These are phyloP conservation scores for Gliomastix tumulicola DNA, from an alignment of 2,329 filamentous ascomycete species.

Conservation along the genomic window DNA sequence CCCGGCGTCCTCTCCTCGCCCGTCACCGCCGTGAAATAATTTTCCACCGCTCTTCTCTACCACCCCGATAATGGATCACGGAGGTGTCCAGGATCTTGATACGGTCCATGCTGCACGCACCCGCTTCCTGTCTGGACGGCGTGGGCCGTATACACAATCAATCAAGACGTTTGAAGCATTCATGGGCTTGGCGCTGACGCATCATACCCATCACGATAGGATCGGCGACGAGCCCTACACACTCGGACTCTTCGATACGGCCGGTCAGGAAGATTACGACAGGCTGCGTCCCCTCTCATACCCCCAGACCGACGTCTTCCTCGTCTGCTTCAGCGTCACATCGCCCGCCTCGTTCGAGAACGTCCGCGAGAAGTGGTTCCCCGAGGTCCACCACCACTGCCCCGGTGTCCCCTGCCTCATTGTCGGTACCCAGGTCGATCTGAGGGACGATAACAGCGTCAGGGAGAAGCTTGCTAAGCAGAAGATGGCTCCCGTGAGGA, in stretches of 20 bases:
- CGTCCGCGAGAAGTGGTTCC: conserved; percentile 98
- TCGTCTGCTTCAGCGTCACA: conserved; percentile 97
- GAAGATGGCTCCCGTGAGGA: conserved; percentile 89
- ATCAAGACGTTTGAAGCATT: too few relatives aligned
- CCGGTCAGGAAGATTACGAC: conserved; percentile 99
- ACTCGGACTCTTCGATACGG: conserved; percentile 94
- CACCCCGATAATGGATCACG: too few relatives aligned
- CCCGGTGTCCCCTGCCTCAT: conserved; percentile 96
- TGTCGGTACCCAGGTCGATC: conserved; percentile 94
- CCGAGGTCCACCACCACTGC: conserved; percentile 97
- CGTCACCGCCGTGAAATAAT: too few relatives aligned
- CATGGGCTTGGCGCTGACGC: too few relatives aligned
- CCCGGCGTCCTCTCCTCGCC: too few relatives aligned
- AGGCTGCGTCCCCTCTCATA: conserved; percentile 93
- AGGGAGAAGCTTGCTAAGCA: conserved; percentile 90
- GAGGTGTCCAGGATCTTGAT: too few relatives aligned
- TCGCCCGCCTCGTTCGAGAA: conserved; percentile 98
- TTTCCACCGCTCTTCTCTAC: too few relatives aligned
- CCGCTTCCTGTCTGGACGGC: too few relatives aligned
- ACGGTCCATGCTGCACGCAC: too few relatives aligned
- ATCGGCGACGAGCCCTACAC: conserved; percentile 99
- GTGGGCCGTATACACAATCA: too few relatives aligned
- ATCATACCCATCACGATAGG: too few relatives aligned
- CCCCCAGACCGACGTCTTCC: conserved; percentile 96
- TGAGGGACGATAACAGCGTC: conserved; percentile 82